Percentiles rank a stretch among this genome's conserved stretches.
Conservation (phyloP, 352 stramenopile genomes). For the Phytophthora sp. region DNA sequence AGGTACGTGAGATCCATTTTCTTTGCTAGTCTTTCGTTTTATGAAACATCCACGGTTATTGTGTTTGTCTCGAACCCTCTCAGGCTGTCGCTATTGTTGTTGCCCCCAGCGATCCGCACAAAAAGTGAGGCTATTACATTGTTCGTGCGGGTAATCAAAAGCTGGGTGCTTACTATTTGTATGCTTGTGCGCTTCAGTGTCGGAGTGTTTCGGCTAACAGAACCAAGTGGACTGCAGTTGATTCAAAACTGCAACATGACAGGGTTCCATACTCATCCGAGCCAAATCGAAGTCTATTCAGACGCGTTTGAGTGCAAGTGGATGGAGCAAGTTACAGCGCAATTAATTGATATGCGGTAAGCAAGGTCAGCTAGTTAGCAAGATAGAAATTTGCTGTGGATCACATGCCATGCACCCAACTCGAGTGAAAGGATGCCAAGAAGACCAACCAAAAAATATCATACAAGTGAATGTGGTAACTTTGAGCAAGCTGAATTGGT, state of each 20-base stretch:
- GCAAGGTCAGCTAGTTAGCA: neutral
- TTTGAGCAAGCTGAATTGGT: constrained; percentile 28
- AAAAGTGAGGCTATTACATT: constrained; percentile 48
- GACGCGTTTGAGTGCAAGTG: constrained; percentile 77
- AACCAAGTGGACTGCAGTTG: constrained; percentile 79
- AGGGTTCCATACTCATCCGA: constrained; percentile 88
- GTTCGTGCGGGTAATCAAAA: neutral
- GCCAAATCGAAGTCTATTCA: constrained; percentile 80
- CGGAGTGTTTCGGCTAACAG: constrained; percentile 84
- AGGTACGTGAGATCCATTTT: constrained; percentile 43
- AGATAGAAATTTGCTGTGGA: constrained; percentile 21
- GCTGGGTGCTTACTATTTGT: neutral
- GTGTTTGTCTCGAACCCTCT: constrained; percentile 1
- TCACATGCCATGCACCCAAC: constrained; percentile 5
- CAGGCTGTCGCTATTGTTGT: constrained; percentile 89
- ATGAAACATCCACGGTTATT: constrained; percentile 10
- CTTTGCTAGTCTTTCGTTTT: neutral
- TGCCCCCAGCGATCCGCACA: constrained; percentile 68
- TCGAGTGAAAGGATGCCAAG: constrained; percentile 1
- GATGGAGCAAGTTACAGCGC: constrained; percentile 43
- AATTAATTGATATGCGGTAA: constrained; percentile 79
- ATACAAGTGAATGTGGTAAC: constrained; percentile 30
- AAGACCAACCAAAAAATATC: constrained; percentile 2
- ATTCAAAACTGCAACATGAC: constrained; percentile 90
- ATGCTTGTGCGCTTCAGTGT: constrained; percentile 49